These are phyloP conservation scores for Nakazawaea wyomingensis DNA, from an alignment of 805 yeast genomes.

Conservation along the genomic window DNA sequence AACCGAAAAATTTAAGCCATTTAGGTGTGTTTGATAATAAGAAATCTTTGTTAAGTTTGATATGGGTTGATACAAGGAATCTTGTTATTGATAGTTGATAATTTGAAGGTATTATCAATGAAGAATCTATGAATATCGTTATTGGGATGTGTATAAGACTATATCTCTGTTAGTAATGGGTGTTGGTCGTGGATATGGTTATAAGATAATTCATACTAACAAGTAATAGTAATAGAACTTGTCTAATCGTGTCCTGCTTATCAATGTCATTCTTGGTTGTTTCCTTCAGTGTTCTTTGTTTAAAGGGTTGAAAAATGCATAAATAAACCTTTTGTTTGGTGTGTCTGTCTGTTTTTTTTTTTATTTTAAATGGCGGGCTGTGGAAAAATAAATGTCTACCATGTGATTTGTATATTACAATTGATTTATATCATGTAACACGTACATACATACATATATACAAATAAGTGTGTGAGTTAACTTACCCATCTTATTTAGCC, in stretches of 20 bases:
- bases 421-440: too few relatives aligned
- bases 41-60: conserved; percentile 64
- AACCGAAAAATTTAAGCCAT: conserved; percentile 73
- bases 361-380: too few relatives aligned
- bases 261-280: neutral
- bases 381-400: too few relatives aligned
- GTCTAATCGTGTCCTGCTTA: conserved; percentile 2
- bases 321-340: too few relatives aligned
- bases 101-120: conserved; percentile 56
- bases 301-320: too few relatives aligned
- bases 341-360: too few relatives aligned
- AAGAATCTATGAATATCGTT: conserved; percentile 70
- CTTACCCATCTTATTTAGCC: too few relatives aligned
- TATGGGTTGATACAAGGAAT: conserved; percentile 51
- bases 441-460: too few relatives aligned
- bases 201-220: conserved; percentile 5
- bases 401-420: too few relatives aligned
- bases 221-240: conserved; percentile 13
- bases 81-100: conserved; percentile 45
- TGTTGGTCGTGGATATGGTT: neutral
- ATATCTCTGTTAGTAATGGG: too few relatives aligned
- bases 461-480: too few relatives aligned
- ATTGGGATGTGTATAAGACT: conserved; percentile 64
- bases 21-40: conserved; percentile 47
- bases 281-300: too few relatives aligned